Conservation (phyloP, 140 eudicot species). For the Cichorium intybus region DNA sequence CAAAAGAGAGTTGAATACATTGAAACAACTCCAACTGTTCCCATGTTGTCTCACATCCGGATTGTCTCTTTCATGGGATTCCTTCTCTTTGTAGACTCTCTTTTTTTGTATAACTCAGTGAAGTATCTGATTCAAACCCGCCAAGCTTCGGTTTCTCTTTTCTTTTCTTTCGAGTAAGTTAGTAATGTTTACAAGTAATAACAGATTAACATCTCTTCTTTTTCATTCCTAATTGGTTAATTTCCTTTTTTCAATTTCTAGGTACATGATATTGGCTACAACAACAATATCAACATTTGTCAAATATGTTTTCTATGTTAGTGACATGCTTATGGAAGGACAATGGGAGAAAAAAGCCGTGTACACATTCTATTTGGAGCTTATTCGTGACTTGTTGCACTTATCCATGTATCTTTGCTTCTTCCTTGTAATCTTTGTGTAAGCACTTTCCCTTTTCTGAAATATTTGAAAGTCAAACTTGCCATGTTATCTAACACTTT, state of each 20-base stretch:
- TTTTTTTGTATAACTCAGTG: conserved; percentile 66
- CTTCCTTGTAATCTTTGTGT: conserved; percentile 92
- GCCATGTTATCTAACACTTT: conserved; percentile 9
- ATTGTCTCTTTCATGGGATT: conserved; percentile 95
- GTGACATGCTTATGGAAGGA: conserved; percentile 99
- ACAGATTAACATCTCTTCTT: background rate
- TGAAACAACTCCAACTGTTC: conserved; percentile 92
- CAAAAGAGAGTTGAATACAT: conserved; percentile 97
- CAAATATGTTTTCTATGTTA: conserved; percentile 77
- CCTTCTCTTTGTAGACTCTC: conserved; percentile 79
- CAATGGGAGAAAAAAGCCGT: conserved; percentile 97
- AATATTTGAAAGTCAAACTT: background rate
- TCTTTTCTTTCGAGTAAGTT: conserved; percentile 97
- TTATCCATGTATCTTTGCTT: conserved; percentile 88
- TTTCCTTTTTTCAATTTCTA: conserved; percentile 31
- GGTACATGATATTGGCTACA: conserved; percentile 97
- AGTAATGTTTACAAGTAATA: background rate
- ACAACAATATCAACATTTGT: conserved; percentile 82
- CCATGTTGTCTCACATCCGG: conserved; percentile 73
- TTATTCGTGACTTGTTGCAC: conserved; percentile 87
- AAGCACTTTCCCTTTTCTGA: conserved; percentile 37
- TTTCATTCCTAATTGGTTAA: background rate
- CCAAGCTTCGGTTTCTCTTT: conserved; percentile 90
- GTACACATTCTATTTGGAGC: conserved; percentile 95
- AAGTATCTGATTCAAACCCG: conserved; percentile 76